Conservation (phyloP, 768 basidiomycete species). For the Auricularia heimuer region DNA sequence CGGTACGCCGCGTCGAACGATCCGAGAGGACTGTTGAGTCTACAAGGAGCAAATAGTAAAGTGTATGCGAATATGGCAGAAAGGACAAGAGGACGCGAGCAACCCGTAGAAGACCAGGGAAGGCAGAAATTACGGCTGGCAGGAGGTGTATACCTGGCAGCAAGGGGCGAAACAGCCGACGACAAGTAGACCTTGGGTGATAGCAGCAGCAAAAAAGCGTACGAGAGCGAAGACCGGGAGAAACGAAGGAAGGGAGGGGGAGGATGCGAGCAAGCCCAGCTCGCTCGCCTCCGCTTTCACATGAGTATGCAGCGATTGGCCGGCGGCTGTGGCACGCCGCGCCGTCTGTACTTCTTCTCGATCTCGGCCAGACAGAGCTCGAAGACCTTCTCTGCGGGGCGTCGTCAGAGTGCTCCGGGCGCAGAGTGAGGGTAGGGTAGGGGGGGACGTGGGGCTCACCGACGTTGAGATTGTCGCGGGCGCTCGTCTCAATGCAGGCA, state of each 20-base stretch:
- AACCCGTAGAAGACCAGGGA: background rate
- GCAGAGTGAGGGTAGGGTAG: slow-evolving; percentile 3
- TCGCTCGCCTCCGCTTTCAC: slow-evolving; percentile 24
- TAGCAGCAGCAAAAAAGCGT: background rate
- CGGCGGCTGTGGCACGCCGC: slow-evolving; percentile 32
- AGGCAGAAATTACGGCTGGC: background rate
- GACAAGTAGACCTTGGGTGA: too few species aligned
- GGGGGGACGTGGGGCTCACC: slow-evolving; percentile 41
- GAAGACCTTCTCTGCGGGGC: slow-evolving; percentile 62
- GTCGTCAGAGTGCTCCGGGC: slow-evolving; percentile 3
- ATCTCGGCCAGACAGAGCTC: slow-evolving; percentile 78
- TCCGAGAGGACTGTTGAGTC: too few species aligned
- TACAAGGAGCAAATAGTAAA: too few species aligned
- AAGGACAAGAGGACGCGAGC: too few species aligned
- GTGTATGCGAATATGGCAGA: too few species aligned
- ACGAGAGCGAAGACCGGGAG: background rate
- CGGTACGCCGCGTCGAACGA: too few species aligned
- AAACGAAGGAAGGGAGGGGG: background rate
- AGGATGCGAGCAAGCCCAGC: background rate
- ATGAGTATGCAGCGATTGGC: slow-evolving; percentile 43
- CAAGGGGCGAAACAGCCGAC: background rate
- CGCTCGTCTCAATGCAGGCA: slow-evolving; percentile 82
- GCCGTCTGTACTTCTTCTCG: slow-evolving; percentile 58
- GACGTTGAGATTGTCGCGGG: slow-evolving; percentile 78
- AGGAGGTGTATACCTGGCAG: background rate